Conservation (phyloP, 805 yeast species). For the Metschnikowia reukaufii region DNA sequence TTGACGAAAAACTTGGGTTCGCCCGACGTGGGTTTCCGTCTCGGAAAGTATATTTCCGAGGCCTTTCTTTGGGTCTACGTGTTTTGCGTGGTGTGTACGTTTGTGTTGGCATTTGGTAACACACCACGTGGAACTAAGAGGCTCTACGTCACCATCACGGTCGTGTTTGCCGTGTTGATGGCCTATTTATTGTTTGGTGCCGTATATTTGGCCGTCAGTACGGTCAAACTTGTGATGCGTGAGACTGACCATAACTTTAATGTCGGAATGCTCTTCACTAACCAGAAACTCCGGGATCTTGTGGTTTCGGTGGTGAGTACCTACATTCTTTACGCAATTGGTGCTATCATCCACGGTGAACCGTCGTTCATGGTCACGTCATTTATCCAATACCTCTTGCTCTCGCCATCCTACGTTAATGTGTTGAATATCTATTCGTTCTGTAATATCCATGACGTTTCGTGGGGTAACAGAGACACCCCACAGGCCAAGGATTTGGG, state of each 20-base stretch:
- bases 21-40: constrained; percentile 56
- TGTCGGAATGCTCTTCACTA: constrained; percentile 52
- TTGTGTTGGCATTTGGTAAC: constrained; percentile 89
- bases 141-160: constrained; percentile 72
- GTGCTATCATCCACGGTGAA: constrained; percentile 79
- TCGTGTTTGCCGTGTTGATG: constrained; percentile 86
- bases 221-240: constrained; percentile 58
- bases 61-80: constrained; percentile 83
- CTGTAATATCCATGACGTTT: constrained; percentile 92
- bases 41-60: constrained; percentile 76
- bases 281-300: constrained; percentile 78
- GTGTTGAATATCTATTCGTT: constrained; percentile 92
- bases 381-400: constrained; percentile 74
- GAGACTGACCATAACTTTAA: constrained; percentile 41
- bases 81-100: constrained; percentile 77
- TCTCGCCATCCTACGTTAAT: constrained; percentile 88
- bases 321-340: constrained; percentile 73
- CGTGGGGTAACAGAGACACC: constrained; percentile 97
- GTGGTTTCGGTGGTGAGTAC: constrained; percentile 85
- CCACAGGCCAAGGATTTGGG: constrained; percentile 71
- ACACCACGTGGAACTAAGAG: constrained; percentile 86
- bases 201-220: constrained; percentile 70
- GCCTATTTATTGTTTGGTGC: constrained; percentile 87
- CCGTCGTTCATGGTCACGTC: constrained; percentile 93
- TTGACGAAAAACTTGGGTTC: constrained; percentile 74